Evolutionary conservation across 352 stramenopile genomes (phyloP), one percentile per base, ranked within the genome.

Genomic region (Globisporangium nunn): DNA sequence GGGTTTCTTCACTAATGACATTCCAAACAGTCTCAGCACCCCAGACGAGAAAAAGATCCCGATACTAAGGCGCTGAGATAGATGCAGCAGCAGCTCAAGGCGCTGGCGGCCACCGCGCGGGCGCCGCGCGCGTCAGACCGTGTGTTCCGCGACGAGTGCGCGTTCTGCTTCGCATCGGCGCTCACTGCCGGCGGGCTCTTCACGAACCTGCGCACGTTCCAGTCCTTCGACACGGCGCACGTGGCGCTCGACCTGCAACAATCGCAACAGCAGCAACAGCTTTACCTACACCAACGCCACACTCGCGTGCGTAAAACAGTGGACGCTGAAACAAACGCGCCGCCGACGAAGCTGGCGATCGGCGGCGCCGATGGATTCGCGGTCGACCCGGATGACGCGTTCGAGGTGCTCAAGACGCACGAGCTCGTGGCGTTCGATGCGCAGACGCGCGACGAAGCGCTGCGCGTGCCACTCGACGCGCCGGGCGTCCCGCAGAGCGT

Each of bases 141-240:
- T 55, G 96, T 99, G 44, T 98, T 93, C 67, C 97, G 98, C 56
- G 95, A 98, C 48, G 97, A 99, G 74, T 99, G 96, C 75, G 88
- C 96, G 46, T 98, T 98, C 64, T 98, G 87, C 17, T 99, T 99
- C 69, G 90, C 98, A 68, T 96, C 87, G 47, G 50, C 81, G 44
- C 72, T 91, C 23, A 84, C 76, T 2, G 56, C 70, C 10, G 63
- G 68, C 2, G 85, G 85, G 41, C 56, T 93, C 43, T 95, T 89
- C 62, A 96, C 98, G 46, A 99, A 98, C 65, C 75, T 99, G 52
- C 69, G 69, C 14, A 94, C 91, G 1, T 97, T 98, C 65, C 79
- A 96, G 45, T 97, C 95, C 33, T 98, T 96, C 50, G 87, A 95
- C 49, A 71, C 81, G 43, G 74, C 86, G 3, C 87, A 66, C 46